Conservation (phyloP, 2,329 filamentous ascomycete genomes). For the Byssoonygena ceratinophila region DNA sequence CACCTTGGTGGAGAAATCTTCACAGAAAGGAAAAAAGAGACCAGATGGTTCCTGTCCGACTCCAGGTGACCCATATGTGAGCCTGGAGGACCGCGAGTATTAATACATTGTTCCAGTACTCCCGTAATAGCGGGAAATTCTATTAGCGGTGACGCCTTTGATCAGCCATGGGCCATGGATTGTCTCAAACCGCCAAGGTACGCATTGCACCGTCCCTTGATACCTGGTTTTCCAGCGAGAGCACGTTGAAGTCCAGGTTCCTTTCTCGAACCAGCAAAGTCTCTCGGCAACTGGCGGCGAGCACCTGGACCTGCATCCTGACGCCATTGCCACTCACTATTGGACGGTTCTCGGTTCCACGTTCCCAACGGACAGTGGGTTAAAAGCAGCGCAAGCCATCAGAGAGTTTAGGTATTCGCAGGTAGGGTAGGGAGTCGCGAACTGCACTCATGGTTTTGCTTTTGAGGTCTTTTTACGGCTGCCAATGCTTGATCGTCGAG, state of each 20-base stretch:
- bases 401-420: background rate
- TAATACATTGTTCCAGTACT: background rate
- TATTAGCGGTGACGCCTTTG: constrained; percentile 4
- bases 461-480: background rate
- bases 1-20: background rate
- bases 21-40: background rate
- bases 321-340: constrained; percentile 5
- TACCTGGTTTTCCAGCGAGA: background rate
- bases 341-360: constrained; percentile 8
- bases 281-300: constrained; percentile 6
- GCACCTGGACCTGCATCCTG: constrained; percentile 5
- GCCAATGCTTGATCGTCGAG: background rate
- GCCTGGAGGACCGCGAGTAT: background rate
- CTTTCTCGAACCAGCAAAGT: background rate
- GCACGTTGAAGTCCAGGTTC: background rate
- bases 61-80: background rate
- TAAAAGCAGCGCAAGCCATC: background rate
- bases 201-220: background rate
- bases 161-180: background rate
- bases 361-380: background rate
- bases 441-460: background rate
- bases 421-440: background rate
- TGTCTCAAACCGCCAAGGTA: constrained; percentile 7
- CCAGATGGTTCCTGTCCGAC: background rate
- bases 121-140: no score